A percentile compares a stretch with the other conserved stretches of the same genome.
phyloP scores from a whole-genome alignment of 2,329 filamentous ascomycete genomes.

The Amauroascus verrucosus region DNA sequence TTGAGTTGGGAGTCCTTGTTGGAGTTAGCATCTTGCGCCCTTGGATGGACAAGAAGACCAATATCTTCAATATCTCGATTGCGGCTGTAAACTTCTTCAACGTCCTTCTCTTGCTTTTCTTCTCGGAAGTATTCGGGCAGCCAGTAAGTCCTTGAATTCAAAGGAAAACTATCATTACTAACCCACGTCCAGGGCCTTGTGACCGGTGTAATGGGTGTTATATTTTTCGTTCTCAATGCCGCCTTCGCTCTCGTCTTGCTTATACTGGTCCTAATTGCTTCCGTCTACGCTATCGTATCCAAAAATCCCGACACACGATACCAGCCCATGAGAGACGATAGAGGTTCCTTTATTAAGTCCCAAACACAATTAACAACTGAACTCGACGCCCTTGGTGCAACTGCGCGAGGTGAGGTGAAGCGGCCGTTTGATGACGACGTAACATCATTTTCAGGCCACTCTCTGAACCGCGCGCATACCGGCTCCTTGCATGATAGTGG shows the following conservation, averaged over 20 bases:
- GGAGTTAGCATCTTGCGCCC: constrained; percentile 69
- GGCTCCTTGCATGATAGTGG: constrained; percentile 1
- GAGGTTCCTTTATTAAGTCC: constrained; percentile 95
- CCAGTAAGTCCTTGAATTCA: constrained; percentile 45
- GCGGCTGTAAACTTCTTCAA: constrained; percentile 84
- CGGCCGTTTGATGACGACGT: constrained; percentile 62
- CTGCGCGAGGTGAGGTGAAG: constrained; percentile 71
- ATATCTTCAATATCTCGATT: constrained; percentile 91
- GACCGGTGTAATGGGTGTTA: constrained; percentile 75
- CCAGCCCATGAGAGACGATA: constrained; percentile 92
- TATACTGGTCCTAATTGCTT: constrained; percentile 69
- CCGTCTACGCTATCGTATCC: constrained; percentile 68
- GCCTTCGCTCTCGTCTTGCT: constrained; percentile 72
- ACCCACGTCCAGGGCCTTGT: constrained; percentile 52
- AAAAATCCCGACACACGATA: constrained; percentile 94
- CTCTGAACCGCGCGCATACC: constrained; percentile 40
- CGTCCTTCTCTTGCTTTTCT: constrained; percentile 77
- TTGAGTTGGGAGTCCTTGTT: constrained; percentile 71
- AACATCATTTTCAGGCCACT: constrained; percentile 53
- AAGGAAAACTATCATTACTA: constrained; percentile 6
- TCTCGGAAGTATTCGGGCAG: constrained; percentile 75
- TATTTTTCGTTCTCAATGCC: constrained; percentile 82
- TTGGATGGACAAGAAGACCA: constrained; percentile 99
- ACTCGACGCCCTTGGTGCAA: constrained; percentile 78
- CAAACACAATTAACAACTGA: constrained; percentile 78